phyloP scores from a whole-genome alignment of 768 basidiomycete genomes.

The Mycena filopes region DNA sequence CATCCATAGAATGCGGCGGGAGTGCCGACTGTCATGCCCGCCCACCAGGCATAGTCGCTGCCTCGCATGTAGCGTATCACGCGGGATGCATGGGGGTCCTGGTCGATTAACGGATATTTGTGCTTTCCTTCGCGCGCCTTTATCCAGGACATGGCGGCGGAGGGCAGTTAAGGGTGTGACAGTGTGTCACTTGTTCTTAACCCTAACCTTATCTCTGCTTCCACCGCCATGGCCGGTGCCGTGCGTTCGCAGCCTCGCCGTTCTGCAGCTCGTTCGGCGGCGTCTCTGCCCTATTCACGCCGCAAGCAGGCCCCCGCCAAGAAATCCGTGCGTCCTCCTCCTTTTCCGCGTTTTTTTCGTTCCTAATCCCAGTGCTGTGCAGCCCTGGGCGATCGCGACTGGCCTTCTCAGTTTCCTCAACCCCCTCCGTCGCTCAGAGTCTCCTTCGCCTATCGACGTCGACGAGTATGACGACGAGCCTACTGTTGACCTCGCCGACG shows the following conservation, averaged over 20 bases:
- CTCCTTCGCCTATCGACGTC: conserved; percentile 33
- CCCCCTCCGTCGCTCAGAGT: conserved; percentile 49
- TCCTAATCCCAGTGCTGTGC: conserved; percentile 27
- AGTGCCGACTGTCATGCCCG: conserved; percentile 79
- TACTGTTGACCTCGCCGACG: conserved; percentile 15
- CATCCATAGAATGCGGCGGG: conserved; percentile 84
- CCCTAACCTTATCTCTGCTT: conserved; percentile 14
- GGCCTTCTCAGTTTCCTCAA: conserved; percentile 63
- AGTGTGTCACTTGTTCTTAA: conserved; percentile 11
- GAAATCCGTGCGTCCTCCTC: conserved; percentile 57
- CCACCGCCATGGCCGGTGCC: conserved; percentile 61
- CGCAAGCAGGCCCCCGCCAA: conserved; percentile 38
- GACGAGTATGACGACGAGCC: conserved; percentile 35
- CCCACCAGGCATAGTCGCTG: conserved; percentile 90
- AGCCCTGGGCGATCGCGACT: conserved; percentile 62
- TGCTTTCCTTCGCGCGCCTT: conserved; percentile 67
- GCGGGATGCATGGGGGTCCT: conserved; percentile 88
- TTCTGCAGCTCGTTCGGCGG: conserved; percentile 47
- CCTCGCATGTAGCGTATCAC: conserved; percentile 91
- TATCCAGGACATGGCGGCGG: conserved; percentile 1
- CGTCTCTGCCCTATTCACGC: conserved; percentile 69
- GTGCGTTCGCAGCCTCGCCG: conserved; percentile 57
- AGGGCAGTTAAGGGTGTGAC: not conserved
- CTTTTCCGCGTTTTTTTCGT: conserved; percentile 21
- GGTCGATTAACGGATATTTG: conserved; percentile 92